phyloP scores from a whole-genome alignment of 352 stramenopile species.

The Globisporangium viniferum region DNA sequence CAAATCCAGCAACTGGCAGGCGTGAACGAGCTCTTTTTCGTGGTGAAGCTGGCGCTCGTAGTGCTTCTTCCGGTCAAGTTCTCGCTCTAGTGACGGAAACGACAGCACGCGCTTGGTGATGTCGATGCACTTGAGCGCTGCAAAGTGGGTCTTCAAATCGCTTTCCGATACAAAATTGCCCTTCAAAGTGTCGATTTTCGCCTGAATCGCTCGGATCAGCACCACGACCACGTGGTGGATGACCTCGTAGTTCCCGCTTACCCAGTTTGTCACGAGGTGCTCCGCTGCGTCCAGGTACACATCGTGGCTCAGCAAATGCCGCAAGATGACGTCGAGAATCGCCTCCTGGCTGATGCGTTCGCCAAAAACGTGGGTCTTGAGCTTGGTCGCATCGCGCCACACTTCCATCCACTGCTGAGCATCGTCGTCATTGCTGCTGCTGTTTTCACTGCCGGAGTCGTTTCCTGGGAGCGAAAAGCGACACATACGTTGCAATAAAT shows the following conservation, averaged over 20 bases:
- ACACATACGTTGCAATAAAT: constrained; percentile 54
- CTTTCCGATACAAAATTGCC: constrained; percentile 31
- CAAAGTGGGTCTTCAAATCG: constrained; percentile 26
- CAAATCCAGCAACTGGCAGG: constrained; percentile 52
- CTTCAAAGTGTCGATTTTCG: constrained; percentile 28
- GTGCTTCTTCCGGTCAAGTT: constrained; percentile 21
- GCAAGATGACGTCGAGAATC: constrained; percentile 53
- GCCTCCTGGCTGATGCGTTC: constrained; percentile 50
- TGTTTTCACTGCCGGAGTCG: neutral
- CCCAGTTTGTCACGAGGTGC: constrained; percentile 54
- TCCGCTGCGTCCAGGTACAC: constrained; percentile 27
- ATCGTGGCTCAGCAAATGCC: constrained; percentile 38
- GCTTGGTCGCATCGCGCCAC: constrained; percentile 56
- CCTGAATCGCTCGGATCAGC: constrained; percentile 31
- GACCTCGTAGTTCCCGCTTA: constrained; percentile 38
- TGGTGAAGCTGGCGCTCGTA: constrained; percentile 26
- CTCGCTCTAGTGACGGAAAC: constrained; percentile 28
- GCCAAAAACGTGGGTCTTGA: constrained; percentile 73
- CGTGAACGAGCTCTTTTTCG: constrained; percentile 33
- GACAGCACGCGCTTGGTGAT: constrained; percentile 34
- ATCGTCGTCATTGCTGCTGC: neutral
- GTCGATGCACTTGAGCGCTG: constrained; percentile 28
- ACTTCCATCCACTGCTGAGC: constrained; percentile 45
- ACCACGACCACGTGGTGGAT: constrained; percentile 41
- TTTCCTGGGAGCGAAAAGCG: constrained; percentile 27